Conservation (phyloP, 345 rosid genomes). For the Heritiera fomes region DNA sequence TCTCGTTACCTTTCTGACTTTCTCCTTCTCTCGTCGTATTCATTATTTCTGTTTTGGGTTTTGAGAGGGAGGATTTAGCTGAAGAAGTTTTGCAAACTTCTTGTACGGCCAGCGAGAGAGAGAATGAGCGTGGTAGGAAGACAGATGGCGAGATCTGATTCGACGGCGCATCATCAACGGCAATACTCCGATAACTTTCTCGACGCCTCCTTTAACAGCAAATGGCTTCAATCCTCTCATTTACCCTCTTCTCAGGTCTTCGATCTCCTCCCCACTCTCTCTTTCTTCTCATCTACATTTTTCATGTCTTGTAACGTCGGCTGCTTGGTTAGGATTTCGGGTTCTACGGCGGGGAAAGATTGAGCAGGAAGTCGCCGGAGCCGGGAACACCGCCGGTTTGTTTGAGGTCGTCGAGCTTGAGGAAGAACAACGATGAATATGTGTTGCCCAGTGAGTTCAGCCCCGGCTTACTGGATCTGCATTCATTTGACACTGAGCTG, state of each 20-base stretch:
- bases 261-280: background rate
- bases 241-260: constrained; percentile 29
- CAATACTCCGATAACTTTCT: constrained; percentile 54
- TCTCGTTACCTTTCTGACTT: background rate
- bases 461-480: constrained; percentile 56
- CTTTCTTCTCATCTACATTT: background rate
- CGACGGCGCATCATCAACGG: constrained; percentile 48
- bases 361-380: constrained; percentile 34
- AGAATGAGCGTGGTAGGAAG: constrained; percentile 43
- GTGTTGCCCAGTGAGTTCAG: constrained; percentile 38
- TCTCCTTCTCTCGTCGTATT: background rate
- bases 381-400: constrained; percentile 26
- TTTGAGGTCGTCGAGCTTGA: constrained; percentile 45
- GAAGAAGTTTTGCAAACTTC: background rate
- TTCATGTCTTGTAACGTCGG: background rate
- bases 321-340: constrained; percentile 38
- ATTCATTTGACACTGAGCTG: constrained; percentile 58
- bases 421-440: constrained; percentile 42
- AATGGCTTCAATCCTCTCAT: constrained; percentile 43
- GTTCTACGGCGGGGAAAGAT: constrained; percentile 21
- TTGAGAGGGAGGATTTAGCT: background rate
- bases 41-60: background rate
- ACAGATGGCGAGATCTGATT: constrained; percentile 42
- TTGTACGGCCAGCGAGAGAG: background rate
- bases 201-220: constrained; percentile 33